Base-by-base conservation (phyloP, 495 filamentous ascomycete species). In the Lindgomyces ingoldianus region DNA sequence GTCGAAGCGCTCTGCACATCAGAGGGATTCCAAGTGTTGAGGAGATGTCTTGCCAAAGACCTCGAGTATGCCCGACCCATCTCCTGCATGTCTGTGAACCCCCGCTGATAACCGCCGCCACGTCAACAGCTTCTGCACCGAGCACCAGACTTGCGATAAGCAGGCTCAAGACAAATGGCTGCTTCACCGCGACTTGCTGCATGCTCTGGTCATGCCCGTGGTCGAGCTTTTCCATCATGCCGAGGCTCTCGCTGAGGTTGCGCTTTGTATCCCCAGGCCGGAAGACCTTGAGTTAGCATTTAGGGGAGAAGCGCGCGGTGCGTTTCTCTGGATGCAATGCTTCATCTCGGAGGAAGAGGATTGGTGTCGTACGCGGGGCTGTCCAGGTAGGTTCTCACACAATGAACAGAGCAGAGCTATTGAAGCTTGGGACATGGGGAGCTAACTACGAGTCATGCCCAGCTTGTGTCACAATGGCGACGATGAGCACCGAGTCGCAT, bases 291-390 rank as follows among this genome's bases (percentile, higher is more conserved):
- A 87, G 65, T 77, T 82, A n/a, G 84, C 82, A 8, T 86, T 84
- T 65, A 74, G 76, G 12, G 83, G 83, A 1, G 79, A 84, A 47
- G 84, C 83, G 12, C 80, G 84, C 26, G 80, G 81, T 56, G 82
- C 84, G 4, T 86, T 82, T 72, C 72, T 84, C 56, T 87, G 83
- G 82, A 74, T 87, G 47, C 80, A 85, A 65, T 85, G 82, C 74
- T 83, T 85, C 53, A 69, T 86, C 9, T 78, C 67, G 25, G 82
- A 84, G 58, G 83, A 85, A 61, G 79, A 81, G 59, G 80, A 85
- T 60, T 87, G 83, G 82, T 84, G 82, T 65, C 70, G 79, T 64
- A 82, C 81, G 0, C 71, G 77, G 48, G 82, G 83, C 16, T 87
- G 84, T 72, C 83, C 84, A 21, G 77, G 67, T 70, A 60, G 6